Evolutionary conservation across 352 stramenopile species (phyloP).

Genomic region (Thraustochytrium sp.): DNA sequence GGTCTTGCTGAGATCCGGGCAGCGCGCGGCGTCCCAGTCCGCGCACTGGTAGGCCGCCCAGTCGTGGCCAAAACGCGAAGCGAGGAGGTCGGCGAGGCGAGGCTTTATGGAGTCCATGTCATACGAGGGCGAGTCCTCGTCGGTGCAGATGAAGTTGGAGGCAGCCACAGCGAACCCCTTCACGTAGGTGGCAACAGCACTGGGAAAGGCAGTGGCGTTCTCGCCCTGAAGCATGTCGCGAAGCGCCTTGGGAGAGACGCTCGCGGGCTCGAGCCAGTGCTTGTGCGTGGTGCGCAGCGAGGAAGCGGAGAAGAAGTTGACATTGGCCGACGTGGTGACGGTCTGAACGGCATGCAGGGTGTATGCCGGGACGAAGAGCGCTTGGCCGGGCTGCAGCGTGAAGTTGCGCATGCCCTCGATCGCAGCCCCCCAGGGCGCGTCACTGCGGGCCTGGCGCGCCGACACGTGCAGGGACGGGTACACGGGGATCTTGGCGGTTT

Average conservation of each 20-base stretch:
- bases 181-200: neutral
- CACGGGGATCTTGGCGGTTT: neutral
- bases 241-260: neutral
- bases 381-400: neutral
- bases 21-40: neutral
- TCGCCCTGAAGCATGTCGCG: neutral
- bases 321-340: neutral
- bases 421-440: neutral
- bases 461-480: slow-evolving; percentile 34
- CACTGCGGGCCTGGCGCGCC: neutral
- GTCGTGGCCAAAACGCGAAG: neutral
- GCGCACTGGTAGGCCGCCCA: neutral
- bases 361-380: slow-evolving; percentile 14
- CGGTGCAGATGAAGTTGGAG: neutral
- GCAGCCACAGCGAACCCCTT: neutral
- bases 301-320: slow-evolving; percentile 29
- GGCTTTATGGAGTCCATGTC: neutral
- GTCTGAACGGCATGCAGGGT: neutral
- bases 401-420: neutral
- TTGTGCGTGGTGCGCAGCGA: neutral
- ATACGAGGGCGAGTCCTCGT: neutral
- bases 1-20: neutral
- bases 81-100: neutral
- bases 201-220: neutral
- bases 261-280: neutral